Evolutionary conservation across 2,329 filamentous ascomycete genomes (phyloP).

Genomic region (Cytospora schulzeri): DNA sequence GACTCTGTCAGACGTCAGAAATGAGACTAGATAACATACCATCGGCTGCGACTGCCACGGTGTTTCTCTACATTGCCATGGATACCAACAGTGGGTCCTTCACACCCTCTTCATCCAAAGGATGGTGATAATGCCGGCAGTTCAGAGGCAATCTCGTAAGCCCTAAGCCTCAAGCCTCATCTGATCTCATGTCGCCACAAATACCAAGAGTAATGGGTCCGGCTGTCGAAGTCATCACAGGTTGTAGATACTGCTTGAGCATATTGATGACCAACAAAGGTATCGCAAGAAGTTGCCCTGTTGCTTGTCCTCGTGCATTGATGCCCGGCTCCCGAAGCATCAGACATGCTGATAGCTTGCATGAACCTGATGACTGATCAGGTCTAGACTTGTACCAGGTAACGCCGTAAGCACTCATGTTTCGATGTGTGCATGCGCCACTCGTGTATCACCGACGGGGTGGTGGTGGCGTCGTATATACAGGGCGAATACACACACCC

Average conservation of each 20-base stretch:
- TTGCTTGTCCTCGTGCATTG: not conserved
- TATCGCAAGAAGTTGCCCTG: not conserved
- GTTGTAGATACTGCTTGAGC: not conserved
- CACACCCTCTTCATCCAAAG: not conserved
- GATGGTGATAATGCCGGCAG: constrained; percentile 16
- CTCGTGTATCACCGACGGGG: not conserved
- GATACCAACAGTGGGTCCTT: not conserved
- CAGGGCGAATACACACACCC: not conserved
- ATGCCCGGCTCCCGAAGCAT: not conserved
- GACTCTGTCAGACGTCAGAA: not conserved
- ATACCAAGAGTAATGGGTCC: not conserved
- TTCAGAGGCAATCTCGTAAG: constrained; percentile 6
- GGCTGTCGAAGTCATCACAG: not conserved
- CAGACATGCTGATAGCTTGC: not conserved
- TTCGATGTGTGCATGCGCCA: not conserved
- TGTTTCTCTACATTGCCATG: not conserved
- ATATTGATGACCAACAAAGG: not conserved
- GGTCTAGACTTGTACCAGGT: not conserved
- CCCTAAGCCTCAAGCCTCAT: constrained; percentile 7
- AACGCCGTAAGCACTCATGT: not conserved
- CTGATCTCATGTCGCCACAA: not conserved
- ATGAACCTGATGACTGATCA: not conserved
- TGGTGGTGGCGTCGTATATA: not conserved
- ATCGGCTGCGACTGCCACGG: constrained; percentile 3
- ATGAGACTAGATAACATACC: not conserved